phyloP scores from a whole-genome alignment of 805 yeast genomes.

The Brettanomyces nanus region DNA sequence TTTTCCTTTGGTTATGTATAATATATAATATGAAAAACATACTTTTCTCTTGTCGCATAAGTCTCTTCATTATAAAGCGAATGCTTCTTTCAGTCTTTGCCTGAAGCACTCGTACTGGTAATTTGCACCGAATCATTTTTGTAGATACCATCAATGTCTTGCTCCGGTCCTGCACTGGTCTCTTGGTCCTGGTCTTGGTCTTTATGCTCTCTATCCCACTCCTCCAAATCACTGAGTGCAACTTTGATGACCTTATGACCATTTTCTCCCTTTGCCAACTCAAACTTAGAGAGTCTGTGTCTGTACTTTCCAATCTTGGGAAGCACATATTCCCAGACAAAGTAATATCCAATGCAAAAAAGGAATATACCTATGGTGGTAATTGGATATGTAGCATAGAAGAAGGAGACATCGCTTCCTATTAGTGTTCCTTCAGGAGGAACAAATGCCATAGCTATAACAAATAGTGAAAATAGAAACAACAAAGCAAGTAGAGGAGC shows the following conservation, averaged over 20 bases:
- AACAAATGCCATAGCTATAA: conserved; percentile 33
- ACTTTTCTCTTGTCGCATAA: too few species aligned
- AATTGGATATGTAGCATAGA: conserved; percentile 34
- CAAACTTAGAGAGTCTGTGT: conserved; percentile 26
- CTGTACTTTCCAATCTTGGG: conserved; percentile 28
- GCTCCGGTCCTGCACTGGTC: too few species aligned
- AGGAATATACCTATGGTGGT: conserved; percentile 28
- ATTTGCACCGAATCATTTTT: too few species aligned
- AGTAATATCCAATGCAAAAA: conserved; percentile 28
- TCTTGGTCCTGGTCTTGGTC: too few species aligned
- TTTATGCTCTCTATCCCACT: conserved; percentile 26
- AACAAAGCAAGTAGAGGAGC: conserved; percentile 27
- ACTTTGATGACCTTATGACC: conserved; percentile 35
- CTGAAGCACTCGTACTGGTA: too few species aligned
- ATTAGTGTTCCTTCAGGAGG: conserved; percentile 33
- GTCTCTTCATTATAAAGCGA: too few species aligned
- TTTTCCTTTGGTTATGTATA: conserved; percentile 5
- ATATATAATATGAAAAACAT: background rate
- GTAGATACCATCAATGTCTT: too few species aligned
- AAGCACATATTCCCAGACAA: conserved; percentile 29
- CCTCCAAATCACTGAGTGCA: conserved; percentile 21
- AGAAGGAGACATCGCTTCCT: conserved; percentile 35
- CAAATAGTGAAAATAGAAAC: conserved; percentile 28
- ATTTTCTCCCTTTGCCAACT: conserved; percentile 29
- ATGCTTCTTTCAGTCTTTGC: too few species aligned